Base-by-base conservation (phyloP, 805 yeast species). In the Diddensiella santjacobensis region DNA sequence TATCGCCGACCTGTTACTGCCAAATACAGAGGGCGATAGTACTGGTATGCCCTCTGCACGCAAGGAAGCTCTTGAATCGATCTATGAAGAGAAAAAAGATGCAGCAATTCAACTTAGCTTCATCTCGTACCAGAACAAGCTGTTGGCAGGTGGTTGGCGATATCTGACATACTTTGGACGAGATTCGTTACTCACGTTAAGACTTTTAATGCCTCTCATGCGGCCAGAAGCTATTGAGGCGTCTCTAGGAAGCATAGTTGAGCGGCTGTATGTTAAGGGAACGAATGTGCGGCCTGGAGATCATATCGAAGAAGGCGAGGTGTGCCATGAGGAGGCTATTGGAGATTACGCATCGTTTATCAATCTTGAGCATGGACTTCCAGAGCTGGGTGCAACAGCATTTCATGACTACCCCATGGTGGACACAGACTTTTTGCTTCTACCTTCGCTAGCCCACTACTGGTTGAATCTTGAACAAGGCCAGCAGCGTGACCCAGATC, bases 341-440 rank as follows among this genome's bases (percentile, higher is more conserved):
- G 48, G 48, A 22, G 48, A 45, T n/a, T 45, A 45, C 39, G 48
- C 48, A 5, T 45, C 48, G 40, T 45, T 38, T 26, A 23, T 45
- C 22, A 45, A 45, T 30, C 26, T 45, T 15, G 26, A 20, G 13
- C 24, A 45, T 22, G 22, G 26, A 13, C 30, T 22, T 4, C 15
- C 30, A 10, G 26, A 19, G 19, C 5, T 24, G 40, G 48, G 48
- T 11, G 30, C 38, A 17, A 45, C 48, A 4, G 39, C 48, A 3
- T 45, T 17, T 20, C 38, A 45, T 23, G 37, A 19, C 23, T 45
- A 45, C 22, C 44, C 48, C 13, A 45, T 45, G 48, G 22, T 38
- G 11, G 44, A 38, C 19, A 45, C 48, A 8, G 44, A 29, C 38
- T 45, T 45, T 3, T 38, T 22, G 8, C 42, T 45, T n/a, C 39